Base-by-base conservation (phyloP, 306 rosid species). In the Gastrolobium bilobum region DNA sequence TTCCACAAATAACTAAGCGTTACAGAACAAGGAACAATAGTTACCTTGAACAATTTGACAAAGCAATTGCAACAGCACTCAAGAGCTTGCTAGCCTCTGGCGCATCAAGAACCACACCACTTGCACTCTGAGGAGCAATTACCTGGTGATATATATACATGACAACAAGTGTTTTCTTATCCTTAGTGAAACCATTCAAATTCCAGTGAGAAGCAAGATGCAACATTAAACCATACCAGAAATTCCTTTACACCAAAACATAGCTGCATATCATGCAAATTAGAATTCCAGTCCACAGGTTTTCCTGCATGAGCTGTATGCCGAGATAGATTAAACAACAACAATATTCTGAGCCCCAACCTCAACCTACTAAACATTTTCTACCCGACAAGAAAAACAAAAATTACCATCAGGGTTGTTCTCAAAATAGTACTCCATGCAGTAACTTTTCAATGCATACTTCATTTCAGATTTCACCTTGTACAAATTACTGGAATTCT, bases 11-110 rank as follows among this genome's bases (percentile, higher is more conserved):
- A 69, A 81, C 64, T 15, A 35, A 77, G 67, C 64, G 20, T 74
- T 53, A 79, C n/a, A 37, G 34, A 71, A 73, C 70, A 75, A 71
- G 31, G 60, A 68, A 62, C 29, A 67, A 47, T 15, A 61, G 33
- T 71, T 75, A 93, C 98, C 97, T 87, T 46, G 99, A 95, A 87
- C 97, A 95, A 79, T 95, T 92, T 77, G 99, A 90, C 85, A 92
- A 82, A 77, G 98, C 99, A 91, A 95, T 95, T 60, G 98, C 99
- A 79, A 95, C 85, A 31, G 98, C 97, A 84, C 99, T 95, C 86
- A 95, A 86, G 47, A 95, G 93, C 89, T 95, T 95, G 91, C 98
- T 92, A 85, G 98, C 89, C 87, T 95, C 98, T 0, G 99, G 98
- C 0, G 92, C 89, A 73, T 93, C 99, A 73, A 95, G 98, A 84